Percentiles rank a stretch among this genome's conserved stretches.
Conservation (phyloP, 306 rosid genomes). For the Senna tora region DNA sequence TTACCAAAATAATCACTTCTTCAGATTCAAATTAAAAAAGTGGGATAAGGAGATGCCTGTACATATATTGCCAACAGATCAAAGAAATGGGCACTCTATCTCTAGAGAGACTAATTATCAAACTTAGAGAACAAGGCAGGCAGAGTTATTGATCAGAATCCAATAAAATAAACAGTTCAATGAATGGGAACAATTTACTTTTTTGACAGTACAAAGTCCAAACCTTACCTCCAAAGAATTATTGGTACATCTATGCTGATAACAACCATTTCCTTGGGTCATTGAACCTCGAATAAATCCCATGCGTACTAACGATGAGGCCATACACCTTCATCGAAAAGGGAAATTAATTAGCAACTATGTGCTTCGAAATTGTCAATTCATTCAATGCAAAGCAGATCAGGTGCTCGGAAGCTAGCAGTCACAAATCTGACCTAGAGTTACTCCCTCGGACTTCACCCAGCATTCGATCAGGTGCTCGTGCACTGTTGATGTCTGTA, state of each 20-base stretch:
- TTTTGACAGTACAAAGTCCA: conserved; percentile 22
- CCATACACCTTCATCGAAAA: conserved; percentile 78
- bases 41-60: background rate
- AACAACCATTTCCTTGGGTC: conserved; percentile 97
- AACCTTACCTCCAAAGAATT: conserved; percentile 74
- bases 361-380: conserved; percentile 10
- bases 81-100: background rate
- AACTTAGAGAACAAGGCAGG: conserved; percentile 19
- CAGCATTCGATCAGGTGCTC: conserved; percentile 95
- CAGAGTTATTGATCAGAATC: conserved; percentile 11
- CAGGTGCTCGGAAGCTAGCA: conserved; percentile 14
- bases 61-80: background rate
- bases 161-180: conserved; percentile 7
- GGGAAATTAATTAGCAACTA: conserved; percentile 40
- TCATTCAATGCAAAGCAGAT: conserved; percentile 5
- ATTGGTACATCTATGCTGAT: conserved; percentile 86
- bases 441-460: conserved; percentile 95
- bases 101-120: background rate
- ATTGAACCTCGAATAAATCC: conserved; percentile 89
- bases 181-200: conserved; percentile 6
- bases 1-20: conserved; percentile 14
- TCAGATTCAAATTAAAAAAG: background rate
- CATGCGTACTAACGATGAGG: conserved; percentile 90
- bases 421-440: conserved; percentile 69
- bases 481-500: conserved; percentile 88